Evolutionary conservation across 1,139 yeast genomes (phyloP).

Genomic region (Trichomonascaceae sp.): DNA sequence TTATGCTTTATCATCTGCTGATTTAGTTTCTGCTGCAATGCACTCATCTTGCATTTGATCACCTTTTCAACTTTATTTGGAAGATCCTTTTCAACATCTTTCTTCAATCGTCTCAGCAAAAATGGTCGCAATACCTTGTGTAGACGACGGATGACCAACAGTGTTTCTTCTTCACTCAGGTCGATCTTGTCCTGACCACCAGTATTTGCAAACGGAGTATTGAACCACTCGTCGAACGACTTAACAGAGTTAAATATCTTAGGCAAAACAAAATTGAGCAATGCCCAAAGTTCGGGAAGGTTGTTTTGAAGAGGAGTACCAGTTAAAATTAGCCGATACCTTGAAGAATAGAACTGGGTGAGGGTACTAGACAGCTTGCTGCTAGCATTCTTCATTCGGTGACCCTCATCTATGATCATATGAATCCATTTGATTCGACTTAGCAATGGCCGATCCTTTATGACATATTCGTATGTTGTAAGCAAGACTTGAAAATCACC

Average conservation of each 20-base stretch:
- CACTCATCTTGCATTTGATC: constrained; percentile 88
- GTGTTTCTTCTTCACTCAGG: constrained; percentile 91
- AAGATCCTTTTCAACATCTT: constrained; percentile 93
- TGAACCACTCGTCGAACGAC: constrained; percentile 97
- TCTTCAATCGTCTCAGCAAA: constrained; percentile 86
- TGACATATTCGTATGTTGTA: constrained; percentile 69
- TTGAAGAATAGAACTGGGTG: constrained; percentile 73
- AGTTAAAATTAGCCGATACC: constrained; percentile 82
- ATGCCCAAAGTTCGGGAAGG: constrained; percentile 95
- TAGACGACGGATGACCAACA: constrained; percentile 87
- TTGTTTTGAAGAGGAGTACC: constrained; percentile 98
- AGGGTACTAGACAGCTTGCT: constrained; percentile 83
- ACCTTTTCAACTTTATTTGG: constrained; percentile 96
- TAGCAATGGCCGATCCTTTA: constrained; percentile 79
- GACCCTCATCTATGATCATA: constrained; percentile 99
- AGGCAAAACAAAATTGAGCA: constrained; percentile 89
- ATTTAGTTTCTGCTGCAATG: constrained; percentile 72
- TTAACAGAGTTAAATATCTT: constrained; percentile 97
- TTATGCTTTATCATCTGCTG: constrained; percentile 90
- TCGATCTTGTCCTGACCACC: constrained; percentile 93
- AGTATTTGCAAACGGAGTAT: constrained; percentile 95
- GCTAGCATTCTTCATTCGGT: constrained; percentile 91
- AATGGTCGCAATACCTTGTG: constrained; percentile 96
- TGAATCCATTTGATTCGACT: constrained; percentile 82
- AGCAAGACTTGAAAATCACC: constrained; percentile 87